Base-by-base conservation (phyloP, 805 yeast genomes). In the Pichia ethanolica region DNA sequence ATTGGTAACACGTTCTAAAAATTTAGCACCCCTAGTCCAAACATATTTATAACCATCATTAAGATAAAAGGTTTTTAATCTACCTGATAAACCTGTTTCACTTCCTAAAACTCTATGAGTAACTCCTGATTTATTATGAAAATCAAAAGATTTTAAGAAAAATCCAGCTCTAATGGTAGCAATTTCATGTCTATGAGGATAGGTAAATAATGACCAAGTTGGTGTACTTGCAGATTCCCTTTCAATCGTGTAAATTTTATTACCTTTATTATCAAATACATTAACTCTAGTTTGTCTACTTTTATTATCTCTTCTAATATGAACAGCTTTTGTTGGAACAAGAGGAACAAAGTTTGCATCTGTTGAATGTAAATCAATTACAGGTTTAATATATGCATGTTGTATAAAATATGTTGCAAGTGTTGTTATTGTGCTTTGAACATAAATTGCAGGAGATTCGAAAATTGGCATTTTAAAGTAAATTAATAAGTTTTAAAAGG, bases 11-110 rank as follows among this genome's bases (percentile, higher is more conserved):
- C 70, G 69, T 58, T 79, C 84, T 47, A 81, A 67, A 55, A 58
- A 74, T 53, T 76, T 72, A 7, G 82, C 62, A 25, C 77, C 72
- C 42, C 77, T 67, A 4, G 77, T 68, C 86, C 86, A 81, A 14
- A 69, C 74, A 59, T 77, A 79, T 52, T 75, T 71, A 47, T 71
- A 66, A 2, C 85, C 86, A 56, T 78, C 81, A 42, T 60, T 63
- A 30, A 78, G 64, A 53, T 73, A 72, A 59, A 80, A 81, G 32
- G 72, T 70, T 52, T 78, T 70, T 48, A 65, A 61, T 39, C 70
- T 63, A 32, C 79, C 80, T 36, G 62, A 54, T 14, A 62, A 46
- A 9, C 73, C 70, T 42, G 68, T 58, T 48, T 70, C 75, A 42
- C 65, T 58, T 20, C 59, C 54, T 45, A 78, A 62, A 36, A 62